Evolutionary conservation across 1,139 yeast species (phyloP).

Genomic region (Pichia sp.): DNA sequence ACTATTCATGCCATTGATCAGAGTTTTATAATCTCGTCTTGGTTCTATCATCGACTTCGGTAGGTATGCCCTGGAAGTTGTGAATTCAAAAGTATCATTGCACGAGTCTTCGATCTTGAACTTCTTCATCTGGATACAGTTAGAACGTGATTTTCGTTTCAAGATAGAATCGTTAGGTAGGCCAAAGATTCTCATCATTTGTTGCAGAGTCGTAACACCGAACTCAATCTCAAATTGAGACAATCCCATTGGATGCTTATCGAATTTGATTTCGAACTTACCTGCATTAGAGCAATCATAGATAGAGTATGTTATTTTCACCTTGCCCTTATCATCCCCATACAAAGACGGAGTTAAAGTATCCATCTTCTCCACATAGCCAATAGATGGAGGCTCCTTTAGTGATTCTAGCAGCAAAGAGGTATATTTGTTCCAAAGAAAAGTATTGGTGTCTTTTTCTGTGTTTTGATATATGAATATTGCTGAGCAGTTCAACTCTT

Average conservation of each 20-base stretch:
- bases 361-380: not conserved
- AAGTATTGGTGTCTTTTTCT: not conserved
- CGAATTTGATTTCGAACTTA: not conserved
- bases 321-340: not conserved
- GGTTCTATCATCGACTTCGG: conserved; percentile 5
- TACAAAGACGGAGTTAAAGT: not conserved
- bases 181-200: conserved; percentile 45
- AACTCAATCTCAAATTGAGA: conserved; percentile 26
- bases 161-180: conserved; percentile 54
- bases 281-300: not conserved
- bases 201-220: conserved; percentile 49
- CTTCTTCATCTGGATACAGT: conserved; percentile 12
- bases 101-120: not conserved
- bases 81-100: conserved; percentile 41
- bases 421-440: conserved; percentile 6
- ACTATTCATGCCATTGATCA: not conserved
- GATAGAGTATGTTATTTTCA: not conserved
- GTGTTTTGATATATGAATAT: conserved; percentile 38
- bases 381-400: not conserved
- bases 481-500: conserved; percentile 40
- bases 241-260: conserved; percentile 4
- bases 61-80: conserved; percentile 12
- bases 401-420: not conserved
- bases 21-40: not conserved
- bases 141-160: conserved; percentile 32